Percentiles rank a stretch among this genome's conserved stretches.
phyloP scores from a whole-genome alignment of 129 eudicot species.

The Ambrosia artemisiifolia region DNA sequence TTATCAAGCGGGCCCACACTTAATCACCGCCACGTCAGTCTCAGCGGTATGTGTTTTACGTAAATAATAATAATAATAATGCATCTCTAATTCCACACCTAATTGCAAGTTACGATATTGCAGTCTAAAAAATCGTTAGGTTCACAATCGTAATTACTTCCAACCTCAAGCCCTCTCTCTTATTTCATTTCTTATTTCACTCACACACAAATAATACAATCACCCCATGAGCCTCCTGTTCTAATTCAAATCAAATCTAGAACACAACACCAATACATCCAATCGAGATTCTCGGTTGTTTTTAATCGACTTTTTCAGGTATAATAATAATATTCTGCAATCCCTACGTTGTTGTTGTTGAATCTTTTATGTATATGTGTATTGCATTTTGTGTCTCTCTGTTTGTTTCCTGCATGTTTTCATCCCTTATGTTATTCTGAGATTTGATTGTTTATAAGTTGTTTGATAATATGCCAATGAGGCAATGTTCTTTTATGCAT shows the following conservation, averaged over 20 bases:
- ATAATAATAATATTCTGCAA: slow-evolving; percentile 27
- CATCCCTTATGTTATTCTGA: slow-evolving; percentile 22
- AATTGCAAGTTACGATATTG: slow-evolving; percentile 25
- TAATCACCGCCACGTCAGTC: slow-evolving; percentile 24
- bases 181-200: not conserved
- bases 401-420: slow-evolving; percentile 28
- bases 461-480: slow-evolving; percentile 5
- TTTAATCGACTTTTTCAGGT: slow-evolving; percentile 32
- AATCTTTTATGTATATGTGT: slow-evolving; percentile 5
- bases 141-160: slow-evolving; percentile 30
- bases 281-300: slow-evolving; percentile 19
- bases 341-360: slow-evolving; percentile 16
- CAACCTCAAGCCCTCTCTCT: slow-evolving; percentile 30
- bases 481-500: slow-evolving; percentile 5
- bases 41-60: slow-evolving; percentile 12
- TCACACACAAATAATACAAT: not conserved
- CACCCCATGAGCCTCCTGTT: slow-evolving; percentile 8
- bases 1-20: not conserved
- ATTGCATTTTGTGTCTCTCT: slow-evolving; percentile 22
- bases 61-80: too few relatives aligned
- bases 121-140: slow-evolving; percentile 19
- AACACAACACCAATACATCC: not conserved
- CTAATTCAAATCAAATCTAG: slow-evolving; percentile 24
- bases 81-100: not conserved
- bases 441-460: slow-evolving; percentile 2